These are phyloP conservation scores for Dipodascopsis tothii DNA, from an alignment of 805 yeast species.

Conservation along the genomic window DNA sequence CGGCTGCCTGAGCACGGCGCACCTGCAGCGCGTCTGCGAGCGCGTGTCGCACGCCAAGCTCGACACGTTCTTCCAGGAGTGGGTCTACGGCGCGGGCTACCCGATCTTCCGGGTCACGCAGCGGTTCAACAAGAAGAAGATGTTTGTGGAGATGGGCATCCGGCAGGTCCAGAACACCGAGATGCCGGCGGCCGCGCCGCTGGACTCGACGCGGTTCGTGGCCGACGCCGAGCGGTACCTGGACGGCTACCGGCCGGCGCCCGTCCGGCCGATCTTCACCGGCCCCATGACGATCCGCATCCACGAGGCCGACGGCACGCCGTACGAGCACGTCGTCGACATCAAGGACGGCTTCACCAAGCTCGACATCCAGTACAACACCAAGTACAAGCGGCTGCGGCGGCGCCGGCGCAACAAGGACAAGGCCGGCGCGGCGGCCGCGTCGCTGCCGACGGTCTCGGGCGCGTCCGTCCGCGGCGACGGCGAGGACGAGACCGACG, in stretches of 20 bases:
- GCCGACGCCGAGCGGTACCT: slow-evolving; percentile 34
- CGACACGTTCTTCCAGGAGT: slow-evolving; percentile 79
- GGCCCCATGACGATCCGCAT: slow-evolving; percentile 97
- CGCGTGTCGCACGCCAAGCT: slow-evolving; percentile 81
- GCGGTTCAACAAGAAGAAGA: slow-evolving; percentile 84
- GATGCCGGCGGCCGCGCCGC: slow-evolving; percentile 33
- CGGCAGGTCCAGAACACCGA: slow-evolving; percentile 78
- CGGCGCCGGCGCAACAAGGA: slow-evolving; percentile 42
- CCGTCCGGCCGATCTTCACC: slow-evolving; percentile 45
- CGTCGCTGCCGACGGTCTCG: slow-evolving; percentile 11
- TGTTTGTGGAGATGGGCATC: slow-evolving; percentile 89
- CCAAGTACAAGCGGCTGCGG: slow-evolving; percentile 78
- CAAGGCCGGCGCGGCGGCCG: slow-evolving; percentile 30
- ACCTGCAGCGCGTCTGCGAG: slow-evolving; percentile 90
- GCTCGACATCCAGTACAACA: slow-evolving; percentile 88
- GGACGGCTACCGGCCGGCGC: slow-evolving; percentile 9
- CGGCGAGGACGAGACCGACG: slow-evolving; percentile 22
- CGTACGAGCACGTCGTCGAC: slow-evolving; percentile 94
- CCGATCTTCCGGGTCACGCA: slow-evolving; percentile 87
- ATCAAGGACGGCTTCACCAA: slow-evolving; percentile 77
- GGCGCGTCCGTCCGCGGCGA: slow-evolving; percentile 12
- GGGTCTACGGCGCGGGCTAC: slow-evolving; percentile 85
- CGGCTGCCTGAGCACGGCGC: slow-evolving; percentile 68
- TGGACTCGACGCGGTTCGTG: slow-evolving; percentile 35
- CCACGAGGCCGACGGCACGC: slow-evolving; percentile 97